Conservation (phyloP, 176 grass and related monocot species). For the Avena eriantha region DNA sequence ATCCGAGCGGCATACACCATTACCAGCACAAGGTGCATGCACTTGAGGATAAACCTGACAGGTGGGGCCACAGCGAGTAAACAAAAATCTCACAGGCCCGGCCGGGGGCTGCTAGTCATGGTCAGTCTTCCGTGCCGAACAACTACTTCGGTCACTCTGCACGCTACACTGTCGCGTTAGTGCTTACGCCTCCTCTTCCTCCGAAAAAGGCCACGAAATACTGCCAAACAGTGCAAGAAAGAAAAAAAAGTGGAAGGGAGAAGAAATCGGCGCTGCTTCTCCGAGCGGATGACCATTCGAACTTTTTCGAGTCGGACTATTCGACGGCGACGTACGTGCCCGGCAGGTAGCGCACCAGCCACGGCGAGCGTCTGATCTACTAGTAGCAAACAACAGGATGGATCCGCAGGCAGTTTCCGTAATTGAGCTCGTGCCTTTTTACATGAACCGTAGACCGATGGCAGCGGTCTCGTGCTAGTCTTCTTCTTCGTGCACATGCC, state of each 20-base stretch:
- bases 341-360: conserved; percentile 19
- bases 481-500: neutral
- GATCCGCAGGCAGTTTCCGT: neutral
- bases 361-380: neutral
- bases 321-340: neutral
- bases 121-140: conserved; percentile 43
- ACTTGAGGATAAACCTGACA: conserved; percentile 32
- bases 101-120: no score
- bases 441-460: neutral
- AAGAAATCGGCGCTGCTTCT: neutral
- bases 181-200: conserved; percentile 29
- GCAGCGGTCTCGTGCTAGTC: neutral
- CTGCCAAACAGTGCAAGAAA: neutral
- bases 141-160: conserved; percentile 6
- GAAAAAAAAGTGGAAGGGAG: no score
- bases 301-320: neutral
- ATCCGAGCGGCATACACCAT: neutral
- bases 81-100: neutral
- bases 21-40: conserved; percentile 21
- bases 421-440: neutral
- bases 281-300: neutral
- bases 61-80: neutral
- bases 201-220: neutral
- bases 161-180: neutral
- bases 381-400: neutral